phyloP scores from a whole-genome alignment of 805 yeast genomes.

The Tetrapisispora phaffii region DNA sequence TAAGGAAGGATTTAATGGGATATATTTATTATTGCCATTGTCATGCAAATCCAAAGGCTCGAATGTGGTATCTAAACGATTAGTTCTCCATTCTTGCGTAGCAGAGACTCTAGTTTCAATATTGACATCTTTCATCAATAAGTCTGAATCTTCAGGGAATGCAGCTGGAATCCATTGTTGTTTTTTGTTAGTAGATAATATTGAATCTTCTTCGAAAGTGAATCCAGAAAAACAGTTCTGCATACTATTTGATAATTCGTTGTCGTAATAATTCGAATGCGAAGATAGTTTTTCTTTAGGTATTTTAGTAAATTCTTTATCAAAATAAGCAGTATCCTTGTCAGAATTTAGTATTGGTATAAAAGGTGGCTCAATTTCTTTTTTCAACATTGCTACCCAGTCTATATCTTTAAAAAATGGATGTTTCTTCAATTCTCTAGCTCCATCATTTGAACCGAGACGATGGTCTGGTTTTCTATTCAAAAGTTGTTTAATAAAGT shows the following conservation, averaged over 20 bases:
- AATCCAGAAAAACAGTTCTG: conserved; percentile 93
- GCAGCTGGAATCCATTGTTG: background rate
- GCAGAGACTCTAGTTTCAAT: background rate
- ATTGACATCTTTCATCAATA: background rate
- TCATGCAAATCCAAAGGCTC: background rate
- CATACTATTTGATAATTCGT: conserved; percentile 76
- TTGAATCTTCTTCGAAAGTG: conserved; percentile 85
- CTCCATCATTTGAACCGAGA: conserved; percentile 83
- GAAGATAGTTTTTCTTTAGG: conserved; percentile 62
- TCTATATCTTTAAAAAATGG: conserved; percentile 86
- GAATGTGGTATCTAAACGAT: background rate
- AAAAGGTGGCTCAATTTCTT: conserved; percentile 91
- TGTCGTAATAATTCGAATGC: conserved; percentile 31
- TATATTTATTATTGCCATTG: background rate
- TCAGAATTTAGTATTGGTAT: conserved; percentile 87
- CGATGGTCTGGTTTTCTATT: conserved; percentile 94
- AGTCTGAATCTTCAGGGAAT: background rate
- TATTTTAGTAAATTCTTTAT: conserved; percentile 91
- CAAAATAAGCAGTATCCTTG: conserved; percentile 91
- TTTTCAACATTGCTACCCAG: conserved; percentile 69
- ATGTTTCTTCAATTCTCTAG: conserved; percentile 84
- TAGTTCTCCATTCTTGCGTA: background rate
- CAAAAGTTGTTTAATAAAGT: conserved; percentile 87
- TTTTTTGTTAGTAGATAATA: background rate
- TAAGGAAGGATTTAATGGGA: background rate